Evolutionary conservation across 805 yeast genomes (phyloP).

Genomic region (Nakazawaea molendinolei): DNA sequence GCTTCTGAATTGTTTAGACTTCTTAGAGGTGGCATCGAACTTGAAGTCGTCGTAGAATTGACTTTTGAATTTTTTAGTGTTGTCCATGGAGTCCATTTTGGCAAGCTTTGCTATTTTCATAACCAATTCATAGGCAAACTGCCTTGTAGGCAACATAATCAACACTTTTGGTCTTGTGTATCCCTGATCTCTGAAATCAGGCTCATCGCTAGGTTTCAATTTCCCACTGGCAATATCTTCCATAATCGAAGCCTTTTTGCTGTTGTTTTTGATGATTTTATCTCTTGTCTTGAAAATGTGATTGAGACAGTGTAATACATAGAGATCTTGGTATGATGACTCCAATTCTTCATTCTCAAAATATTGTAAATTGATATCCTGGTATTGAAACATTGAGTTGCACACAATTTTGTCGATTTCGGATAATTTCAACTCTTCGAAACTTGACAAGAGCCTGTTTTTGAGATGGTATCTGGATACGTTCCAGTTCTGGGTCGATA

Average conservation of each 20-base stretch:
- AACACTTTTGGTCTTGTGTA: constrained; percentile 89
- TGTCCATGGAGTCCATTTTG: constrained; percentile 72
- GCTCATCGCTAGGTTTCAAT: constrained; percentile 26
- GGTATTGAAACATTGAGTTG: constrained; percentile 64
- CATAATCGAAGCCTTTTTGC: constrained; percentile 38
- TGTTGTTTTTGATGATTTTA: constrained; percentile 70
- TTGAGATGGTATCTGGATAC: constrained; percentile 6
- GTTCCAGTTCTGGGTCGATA: too few species aligned
- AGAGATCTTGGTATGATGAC: constrained; percentile 47
- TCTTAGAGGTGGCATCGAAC: constrained; percentile 32
- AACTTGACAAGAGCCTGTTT: constrained; percentile 15
- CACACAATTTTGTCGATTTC: constrained; percentile 45
- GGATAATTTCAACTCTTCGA: constrained; percentile 28
- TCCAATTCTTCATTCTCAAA: constrained; percentile 37
- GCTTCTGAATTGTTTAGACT: constrained; percentile 79
- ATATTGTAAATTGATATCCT: constrained; percentile 56
- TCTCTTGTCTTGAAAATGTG: constrained; percentile 87
- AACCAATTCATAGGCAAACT: constrained; percentile 66
- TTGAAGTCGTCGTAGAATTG: constrained; percentile 54
- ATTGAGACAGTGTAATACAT: constrained; percentile 67
- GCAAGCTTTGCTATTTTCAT: constrained; percentile 53
- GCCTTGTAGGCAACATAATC: constrained; percentile 77
- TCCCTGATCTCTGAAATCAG: constrained; percentile 86
- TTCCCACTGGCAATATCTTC: constrained; percentile 29
- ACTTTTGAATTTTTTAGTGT: constrained; percentile 62